Conservation (phyloP, 306 rosid species). For the Quercus wislizeni region DNA sequence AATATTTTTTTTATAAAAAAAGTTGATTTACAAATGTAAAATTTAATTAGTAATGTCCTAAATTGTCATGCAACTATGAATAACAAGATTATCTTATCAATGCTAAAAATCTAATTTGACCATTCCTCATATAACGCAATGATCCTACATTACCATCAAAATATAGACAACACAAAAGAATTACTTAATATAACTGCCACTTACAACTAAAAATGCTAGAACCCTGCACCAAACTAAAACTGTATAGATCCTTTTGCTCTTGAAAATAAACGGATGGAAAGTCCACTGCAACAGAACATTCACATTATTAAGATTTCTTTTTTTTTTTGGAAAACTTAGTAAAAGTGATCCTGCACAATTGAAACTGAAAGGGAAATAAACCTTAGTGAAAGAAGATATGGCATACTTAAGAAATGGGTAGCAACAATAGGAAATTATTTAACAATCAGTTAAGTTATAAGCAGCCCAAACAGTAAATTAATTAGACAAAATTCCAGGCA, state of each 20-base stretch:
- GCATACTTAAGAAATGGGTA: neutral
- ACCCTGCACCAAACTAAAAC: conserved; percentile 97
- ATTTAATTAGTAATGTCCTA: neutral
- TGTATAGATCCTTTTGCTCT: conserved; percentile 92
- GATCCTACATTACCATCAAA: neutral
- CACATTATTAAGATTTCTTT: neutral
- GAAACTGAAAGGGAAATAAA: neutral
- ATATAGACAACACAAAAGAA: neutral
- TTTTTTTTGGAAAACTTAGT: neutral
- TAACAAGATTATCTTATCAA: neutral
- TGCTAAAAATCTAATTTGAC: neutral
- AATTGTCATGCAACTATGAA: neutral
- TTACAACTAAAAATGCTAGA: conserved; percentile 90
- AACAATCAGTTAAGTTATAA: neutral
- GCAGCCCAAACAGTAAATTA: conserved; percentile 1
- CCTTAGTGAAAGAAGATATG: neutral
- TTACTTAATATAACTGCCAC: conserved; percentile 27
- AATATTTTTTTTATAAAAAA: too few relatives aligned
- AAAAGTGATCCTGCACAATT: neutral
- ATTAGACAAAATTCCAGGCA: neutral
- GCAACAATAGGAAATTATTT: neutral
- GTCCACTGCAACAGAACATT: conserved; percentile 83
- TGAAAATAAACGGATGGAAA: conserved; percentile 87
- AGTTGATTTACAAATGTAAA: neutral
- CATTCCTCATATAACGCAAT: neutral